Conservation (phyloP, 2,329 filamentous ascomycete species). For the Botrytis galanthina region DNA sequence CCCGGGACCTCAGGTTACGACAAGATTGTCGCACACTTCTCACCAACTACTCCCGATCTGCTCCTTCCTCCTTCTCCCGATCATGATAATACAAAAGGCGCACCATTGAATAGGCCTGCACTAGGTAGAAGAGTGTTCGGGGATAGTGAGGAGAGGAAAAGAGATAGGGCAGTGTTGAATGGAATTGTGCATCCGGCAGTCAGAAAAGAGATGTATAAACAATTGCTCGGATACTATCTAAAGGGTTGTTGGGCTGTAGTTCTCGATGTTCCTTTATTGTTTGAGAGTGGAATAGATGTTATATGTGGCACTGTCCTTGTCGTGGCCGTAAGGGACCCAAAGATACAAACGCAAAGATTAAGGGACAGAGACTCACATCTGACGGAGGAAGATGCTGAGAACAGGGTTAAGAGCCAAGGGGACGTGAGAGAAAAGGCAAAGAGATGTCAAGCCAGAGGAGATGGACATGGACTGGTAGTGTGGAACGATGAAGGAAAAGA, state of each 20-base stretch:
- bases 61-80: slow-evolving; percentile 61
- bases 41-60: slow-evolving; percentile 78
- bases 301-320: slow-evolving; percentile 85
- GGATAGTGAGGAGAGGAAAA: slow-evolving; percentile 63
- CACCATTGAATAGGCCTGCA: slow-evolving; percentile 80
- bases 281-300: slow-evolving; percentile 81
- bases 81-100: slow-evolving; percentile 58
- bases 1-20: slow-evolving; percentile 83
- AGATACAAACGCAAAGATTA: slow-evolving; percentile 78
- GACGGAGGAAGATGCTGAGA: slow-evolving; percentile 79
- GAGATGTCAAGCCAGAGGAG: slow-evolving; percentile 63
- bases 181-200: slow-evolving; percentile 92
- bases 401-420: slow-evolving; percentile 81
- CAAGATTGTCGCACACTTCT: slow-evolving; percentile 79
- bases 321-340: slow-evolving; percentile 77
- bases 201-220: slow-evolving; percentile 73
- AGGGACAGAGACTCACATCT: slow-evolving; percentile 74
- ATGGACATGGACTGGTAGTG: slow-evolving; percentile 71
- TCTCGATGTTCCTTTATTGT: slow-evolving; percentile 86
- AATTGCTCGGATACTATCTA: slow-evolving; percentile 70
- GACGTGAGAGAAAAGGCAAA: slow-evolving; percentile 82
- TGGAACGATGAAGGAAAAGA: slow-evolving; percentile 83
- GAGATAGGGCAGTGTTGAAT: slow-evolving; percentile 77
- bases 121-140: slow-evolving; percentile 88
- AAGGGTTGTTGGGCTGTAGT: slow-evolving; percentile 83